These are phyloP conservation scores for Annulohypoxylon truncatum DNA, from an alignment of 2,329 filamentous ascomycete genomes.

Conservation along the genomic window DNA sequence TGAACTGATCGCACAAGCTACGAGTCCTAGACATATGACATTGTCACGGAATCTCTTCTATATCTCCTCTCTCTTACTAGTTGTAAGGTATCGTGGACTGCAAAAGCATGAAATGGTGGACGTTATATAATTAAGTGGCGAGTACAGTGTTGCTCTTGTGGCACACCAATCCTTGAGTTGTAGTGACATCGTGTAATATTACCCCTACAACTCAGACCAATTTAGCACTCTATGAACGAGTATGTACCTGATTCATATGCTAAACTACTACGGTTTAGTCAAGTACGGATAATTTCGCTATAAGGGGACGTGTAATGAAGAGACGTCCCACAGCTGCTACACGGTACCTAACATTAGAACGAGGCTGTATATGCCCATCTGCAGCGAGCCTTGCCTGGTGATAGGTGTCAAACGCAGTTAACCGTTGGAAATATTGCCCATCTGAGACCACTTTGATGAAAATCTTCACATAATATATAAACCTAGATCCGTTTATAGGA, in stretches of 20 bases:
- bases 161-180: slow-evolving; percentile 10
- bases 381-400: slow-evolving; percentile 37
- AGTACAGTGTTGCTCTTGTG: slow-evolving; percentile 32
- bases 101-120: background rate
- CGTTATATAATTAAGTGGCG: slow-evolving; percentile 12
- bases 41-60: background rate
- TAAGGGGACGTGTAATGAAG: background rate
- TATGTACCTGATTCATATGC: slow-evolving; percentile 5
- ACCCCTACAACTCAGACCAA: slow-evolving; percentile 12
- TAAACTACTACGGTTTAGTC: background rate
- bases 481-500: background rate
- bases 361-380: slow-evolving; percentile 40
- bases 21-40: slow-evolving; percentile 26
- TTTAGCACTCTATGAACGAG: slow-evolving; percentile 16
- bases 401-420: slow-evolving; percentile 36
- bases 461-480: background rate
- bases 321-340: slow-evolving; percentile 1
- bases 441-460: slow-evolving; percentile 14
- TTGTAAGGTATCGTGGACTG: background rate
- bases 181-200: slow-evolving; percentile 33
- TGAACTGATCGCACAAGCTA: background rate
- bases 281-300: slow-evolving; percentile 10
- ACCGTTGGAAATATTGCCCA: slow-evolving; percentile 21
- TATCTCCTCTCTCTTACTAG: background rate
- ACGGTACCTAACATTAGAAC: slow-evolving; percentile 21